Percentiles rank a stretch among this genome's conserved stretches.
These are phyloP conservation scores for Sporothrix luriei DNA, from an alignment of 2,329 filamentous ascomycete species.

Conservation along the genomic window DNA sequence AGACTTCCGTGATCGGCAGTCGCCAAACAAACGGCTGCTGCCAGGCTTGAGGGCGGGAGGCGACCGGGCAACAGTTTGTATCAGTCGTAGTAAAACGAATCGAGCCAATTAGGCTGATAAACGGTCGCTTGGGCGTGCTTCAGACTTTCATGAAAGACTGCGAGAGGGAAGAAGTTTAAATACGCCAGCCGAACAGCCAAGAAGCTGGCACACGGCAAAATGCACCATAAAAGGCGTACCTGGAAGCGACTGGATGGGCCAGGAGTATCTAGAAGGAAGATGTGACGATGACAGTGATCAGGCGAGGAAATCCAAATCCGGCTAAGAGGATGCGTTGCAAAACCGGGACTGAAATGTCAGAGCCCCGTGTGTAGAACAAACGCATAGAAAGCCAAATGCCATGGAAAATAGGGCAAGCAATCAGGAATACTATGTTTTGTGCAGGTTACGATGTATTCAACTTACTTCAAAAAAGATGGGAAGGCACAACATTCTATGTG, in stretches of 20 bases:
- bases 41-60: background rate
- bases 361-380: background rate
- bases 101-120: constrained; percentile 26
- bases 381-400: background rate
- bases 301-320: background rate
- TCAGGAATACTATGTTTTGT: background rate
- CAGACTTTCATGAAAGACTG: background rate
- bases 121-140: background rate
- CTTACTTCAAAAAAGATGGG: too few species aligned
- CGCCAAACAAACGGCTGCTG: constrained; percentile 3
- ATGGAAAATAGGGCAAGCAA: background rate
- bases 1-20: constrained; percentile 25
- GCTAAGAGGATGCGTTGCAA: too few species aligned
- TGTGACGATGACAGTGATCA: background rate
- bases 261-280: background rate
- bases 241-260: background rate
- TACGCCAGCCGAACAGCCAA: background rate
- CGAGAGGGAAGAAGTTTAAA: background rate
- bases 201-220: background rate
- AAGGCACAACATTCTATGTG: too few species aligned
- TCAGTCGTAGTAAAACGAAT: constrained; percentile 3
- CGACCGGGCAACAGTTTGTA: background rate
- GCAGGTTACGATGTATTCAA: background rate
- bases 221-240: background rate
- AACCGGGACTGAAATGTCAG: background rate